Base-by-base conservation (phyloP, 352 stramenopile genomes). In the Peronospora belbahrii region DNA sequence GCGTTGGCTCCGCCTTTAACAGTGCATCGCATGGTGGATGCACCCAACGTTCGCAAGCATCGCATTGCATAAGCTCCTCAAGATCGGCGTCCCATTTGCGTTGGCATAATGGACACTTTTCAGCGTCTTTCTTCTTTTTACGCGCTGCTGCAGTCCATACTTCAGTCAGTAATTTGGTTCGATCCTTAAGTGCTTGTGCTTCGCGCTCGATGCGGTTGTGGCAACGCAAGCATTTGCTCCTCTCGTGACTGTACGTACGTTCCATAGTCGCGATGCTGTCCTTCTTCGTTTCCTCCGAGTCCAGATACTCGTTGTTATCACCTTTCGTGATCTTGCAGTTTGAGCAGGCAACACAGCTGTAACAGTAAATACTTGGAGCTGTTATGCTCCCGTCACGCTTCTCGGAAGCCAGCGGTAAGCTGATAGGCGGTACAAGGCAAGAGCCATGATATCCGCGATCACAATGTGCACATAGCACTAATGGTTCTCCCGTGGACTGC, bases 21-120 rank as follows among this genome's bases (percentile, higher is more conserved):
- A 85, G 36, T 0, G 39, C 38, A 40, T 95, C 83, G 34, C 83
- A 95, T 3, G 62, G 60, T n/a, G 77, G 77, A 48, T 95, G 83
- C 1, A 74, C 80, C 83, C 83, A 95, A 4, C 66, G 67, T 46
- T 95, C 83, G 24, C 84, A 95, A 1, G 68, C 74, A 44, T 95
- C 85, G 30, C 84, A 95, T 36, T 94, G 84, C 34, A 95, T 90
- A 2, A 95, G 50, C 10, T 89, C 83, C 28, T 84, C 77, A 18
- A 94, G 74, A 15, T 88, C 65, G 2, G 63, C 51, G 19, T 71
- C 56, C 79, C 83, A 94, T 31, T 82, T 84, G 8, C 64, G 59
- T 11, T 54, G 46, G 40, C 83, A 95, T 38, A 89, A 74, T 2
- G 83, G 83, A 33, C 83, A 95, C 15, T 80, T 83, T 34, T 93